Percentiles rank a stretch among this genome's conserved stretches.
These are phyloP conservation scores for Blastomyces silverae DNA, from an alignment of 2,329 filamentous ascomycete species.

Conservation along the genomic window DNA sequence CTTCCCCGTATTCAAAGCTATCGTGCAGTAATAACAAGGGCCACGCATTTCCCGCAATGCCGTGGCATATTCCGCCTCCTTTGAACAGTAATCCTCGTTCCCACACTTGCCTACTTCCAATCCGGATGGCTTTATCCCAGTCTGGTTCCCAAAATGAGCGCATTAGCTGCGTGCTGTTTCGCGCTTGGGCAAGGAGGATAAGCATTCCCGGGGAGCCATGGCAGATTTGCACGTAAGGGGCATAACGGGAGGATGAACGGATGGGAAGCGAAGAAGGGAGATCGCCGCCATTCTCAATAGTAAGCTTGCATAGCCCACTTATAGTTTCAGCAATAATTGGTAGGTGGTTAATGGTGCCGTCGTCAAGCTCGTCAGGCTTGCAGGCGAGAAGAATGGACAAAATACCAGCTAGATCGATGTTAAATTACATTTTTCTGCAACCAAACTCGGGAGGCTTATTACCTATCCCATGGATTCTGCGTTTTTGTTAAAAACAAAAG, in stretches of 20 bases:
- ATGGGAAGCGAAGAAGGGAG: conserved; percentile 35
- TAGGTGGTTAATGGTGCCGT: conserved; percentile 24
- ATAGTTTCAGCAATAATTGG: conserved; percentile 34
- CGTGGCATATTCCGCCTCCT: conserved; percentile 39
- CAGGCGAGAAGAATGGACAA: conserved; percentile 35
- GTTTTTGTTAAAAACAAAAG: not conserved
- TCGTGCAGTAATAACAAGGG: conserved; percentile 35
- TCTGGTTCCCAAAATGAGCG: conserved; percentile 32
- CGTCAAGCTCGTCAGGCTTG: conserved; percentile 28
- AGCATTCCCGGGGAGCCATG: conserved; percentile 38
- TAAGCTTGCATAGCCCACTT: conserved; percentile 33
- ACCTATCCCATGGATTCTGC: conserved; percentile 25
- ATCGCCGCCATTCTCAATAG: conserved; percentile 33
- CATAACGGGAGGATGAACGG: conserved; percentile 23
- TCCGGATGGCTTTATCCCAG: conserved; percentile 34
- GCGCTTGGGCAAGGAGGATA: conserved; percentile 31
- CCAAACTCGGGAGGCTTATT: conserved; percentile 12
- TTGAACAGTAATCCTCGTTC: conserved; percentile 39
- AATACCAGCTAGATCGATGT: conserved; percentile 30
- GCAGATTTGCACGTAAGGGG: conserved; percentile 38
- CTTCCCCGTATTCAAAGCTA: conserved; percentile 31
- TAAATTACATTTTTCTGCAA: conserved; percentile 6
- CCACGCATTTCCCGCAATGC: conserved; percentile 40
- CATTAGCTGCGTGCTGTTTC: conserved; percentile 27
- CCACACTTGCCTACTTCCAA: conserved; percentile 36